Conservation (phyloP, 2,329 filamentous ascomycete genomes). For the Trichophyton verrucosum region DNA sequence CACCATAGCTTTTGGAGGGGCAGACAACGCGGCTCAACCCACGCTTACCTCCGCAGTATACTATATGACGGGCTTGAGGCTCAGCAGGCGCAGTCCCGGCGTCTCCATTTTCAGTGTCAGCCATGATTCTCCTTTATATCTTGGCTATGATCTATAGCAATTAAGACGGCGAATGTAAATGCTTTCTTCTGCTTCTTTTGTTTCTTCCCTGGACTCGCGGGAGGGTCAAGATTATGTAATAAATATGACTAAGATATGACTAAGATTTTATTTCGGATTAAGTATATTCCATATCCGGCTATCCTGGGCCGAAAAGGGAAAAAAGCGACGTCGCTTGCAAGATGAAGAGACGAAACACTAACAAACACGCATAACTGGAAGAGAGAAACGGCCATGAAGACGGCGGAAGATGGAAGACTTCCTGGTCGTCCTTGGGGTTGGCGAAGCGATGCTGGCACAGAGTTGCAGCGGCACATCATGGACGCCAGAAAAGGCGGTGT, state of each 20-base stretch:
- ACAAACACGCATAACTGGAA: too few relatives aligned
- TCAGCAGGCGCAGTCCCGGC: slow-evolving; percentile 17
- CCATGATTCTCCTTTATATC: slow-evolving; percentile 7
- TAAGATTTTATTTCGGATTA: neutral
- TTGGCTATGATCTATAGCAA: neutral
- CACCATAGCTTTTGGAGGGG: slow-evolving; percentile 5
- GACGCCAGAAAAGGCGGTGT: neutral
- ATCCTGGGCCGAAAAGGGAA: too few relatives aligned
- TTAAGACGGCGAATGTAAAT: neutral
- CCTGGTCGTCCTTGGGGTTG: neutral
- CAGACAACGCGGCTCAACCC: neutral
- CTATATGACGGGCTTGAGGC: slow-evolving; percentile 41
- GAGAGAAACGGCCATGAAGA: too few relatives aligned
- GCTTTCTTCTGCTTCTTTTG: neutral
- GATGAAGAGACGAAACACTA: too few relatives aligned
- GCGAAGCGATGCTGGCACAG: neutral
- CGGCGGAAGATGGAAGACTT: neutral
- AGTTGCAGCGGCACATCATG: neutral
- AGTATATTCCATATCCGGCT: neutral
- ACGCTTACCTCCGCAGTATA: slow-evolving; percentile 49
- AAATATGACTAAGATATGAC: neutral
- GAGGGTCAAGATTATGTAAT: neutral
- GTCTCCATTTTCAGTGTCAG: slow-evolving; percentile 11
- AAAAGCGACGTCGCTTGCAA: too few relatives aligned
- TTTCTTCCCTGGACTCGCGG: neutral